Percentiles rank a stretch among this genome's conserved stretches.
Evolutionary conservation across 2,329 filamentous ascomycete species (phyloP).

Genomic region (Achaetomium macrosporum): DNA sequence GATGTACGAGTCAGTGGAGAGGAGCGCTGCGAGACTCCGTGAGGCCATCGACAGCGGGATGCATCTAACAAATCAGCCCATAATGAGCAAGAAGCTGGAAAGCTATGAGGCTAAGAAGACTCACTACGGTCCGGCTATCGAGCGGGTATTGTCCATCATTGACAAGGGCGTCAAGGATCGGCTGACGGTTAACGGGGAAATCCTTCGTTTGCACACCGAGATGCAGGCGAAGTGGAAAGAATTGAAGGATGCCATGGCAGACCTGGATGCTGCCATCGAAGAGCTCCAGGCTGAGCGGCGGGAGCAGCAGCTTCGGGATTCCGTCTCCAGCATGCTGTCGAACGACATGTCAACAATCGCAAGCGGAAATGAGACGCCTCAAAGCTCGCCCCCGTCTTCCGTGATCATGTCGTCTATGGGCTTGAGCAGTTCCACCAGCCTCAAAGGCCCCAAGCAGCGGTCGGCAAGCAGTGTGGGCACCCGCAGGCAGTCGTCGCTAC

Average conservation of each 20-base stretch:
- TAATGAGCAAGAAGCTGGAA: slow-evolving; percentile 76
- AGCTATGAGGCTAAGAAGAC: slow-evolving; percentile 92
- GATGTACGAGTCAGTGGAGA: slow-evolving; percentile 92
- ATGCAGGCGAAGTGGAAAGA: slow-evolving; percentile 77
- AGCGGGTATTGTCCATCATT: slow-evolving; percentile 84
- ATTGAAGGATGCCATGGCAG: slow-evolving; percentile 68
- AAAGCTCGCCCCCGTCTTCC: slow-evolving; percentile 59
- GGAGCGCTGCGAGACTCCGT: slow-evolving; percentile 74
- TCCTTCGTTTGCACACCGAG: slow-evolving; percentile 77
- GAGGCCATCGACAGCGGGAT: slow-evolving; percentile 71
- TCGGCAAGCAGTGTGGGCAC: slow-evolving; percentile 43
- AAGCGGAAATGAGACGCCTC: slow-evolving; percentile 65
- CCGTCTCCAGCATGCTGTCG: slow-evolving; percentile 85
- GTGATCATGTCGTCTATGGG: slow-evolving; percentile 54
- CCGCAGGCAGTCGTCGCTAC: slow-evolving; percentile 44
- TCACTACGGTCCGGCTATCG: slow-evolving; percentile 90
- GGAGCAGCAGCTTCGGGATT: slow-evolving; percentile 78
- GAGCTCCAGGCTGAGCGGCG: slow-evolving; percentile 59
- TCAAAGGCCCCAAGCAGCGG: slow-evolving; percentile 40
- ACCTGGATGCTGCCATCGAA: slow-evolving; percentile 69
- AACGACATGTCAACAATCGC: slow-evolving; percentile 65
- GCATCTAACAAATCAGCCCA: slow-evolving; percentile 64
- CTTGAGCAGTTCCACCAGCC: slow-evolving; percentile 28
- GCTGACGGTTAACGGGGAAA: slow-evolving; percentile 94
- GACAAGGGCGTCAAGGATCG: slow-evolving; percentile 92